Evolutionary conservation across 2,329 filamentous ascomycete genomes (phyloP).

Genomic region (Botrytis cinerea): DNA sequence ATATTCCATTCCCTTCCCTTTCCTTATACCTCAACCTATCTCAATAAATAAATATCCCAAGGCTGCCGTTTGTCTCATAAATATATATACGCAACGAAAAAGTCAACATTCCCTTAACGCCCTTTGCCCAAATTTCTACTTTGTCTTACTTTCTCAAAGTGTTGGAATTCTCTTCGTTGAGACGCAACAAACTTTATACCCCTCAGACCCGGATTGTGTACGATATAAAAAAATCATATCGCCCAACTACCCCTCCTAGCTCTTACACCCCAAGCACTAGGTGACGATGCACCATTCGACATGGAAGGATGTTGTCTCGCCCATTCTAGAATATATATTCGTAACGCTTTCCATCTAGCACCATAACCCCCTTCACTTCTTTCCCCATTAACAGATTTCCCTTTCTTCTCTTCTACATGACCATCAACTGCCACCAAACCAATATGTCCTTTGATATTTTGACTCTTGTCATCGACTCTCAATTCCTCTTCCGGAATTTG

Average conservation of each 20-base stretch:
- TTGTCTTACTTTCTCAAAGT: not conserved
- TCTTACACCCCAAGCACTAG: conserved; percentile 67
- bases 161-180: not conserved
- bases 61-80: conserved; percentile 5
- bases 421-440: conserved; percentile 51
- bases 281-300: conserved; percentile 53
- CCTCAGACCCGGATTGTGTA: not conserved
- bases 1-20: not conserved
- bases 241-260: conserved; percentile 73
- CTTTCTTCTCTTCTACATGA: conserved; percentile 27
- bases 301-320: conserved; percentile 81
- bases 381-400: conserved; percentile 46
- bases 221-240: conserved; percentile 51
- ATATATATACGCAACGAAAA: not conserved
- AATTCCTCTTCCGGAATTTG: conserved; percentile 69
- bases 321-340: conserved; percentile 85
- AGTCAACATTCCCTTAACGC: not conserved
- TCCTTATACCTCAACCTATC: not conserved
- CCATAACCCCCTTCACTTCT: conserved; percentile 45
- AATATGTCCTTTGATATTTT: conserved; percentile 73
- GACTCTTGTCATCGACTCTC: conserved; percentile 66
- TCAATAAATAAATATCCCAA: not conserved
- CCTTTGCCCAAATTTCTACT: conserved; percentile 4
- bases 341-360: conserved; percentile 80
- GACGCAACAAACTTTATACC: not conserved